Evolutionary conservation across 805 yeast species (phyloP).

Genomic region (Candida cerambycidarum): DNA sequence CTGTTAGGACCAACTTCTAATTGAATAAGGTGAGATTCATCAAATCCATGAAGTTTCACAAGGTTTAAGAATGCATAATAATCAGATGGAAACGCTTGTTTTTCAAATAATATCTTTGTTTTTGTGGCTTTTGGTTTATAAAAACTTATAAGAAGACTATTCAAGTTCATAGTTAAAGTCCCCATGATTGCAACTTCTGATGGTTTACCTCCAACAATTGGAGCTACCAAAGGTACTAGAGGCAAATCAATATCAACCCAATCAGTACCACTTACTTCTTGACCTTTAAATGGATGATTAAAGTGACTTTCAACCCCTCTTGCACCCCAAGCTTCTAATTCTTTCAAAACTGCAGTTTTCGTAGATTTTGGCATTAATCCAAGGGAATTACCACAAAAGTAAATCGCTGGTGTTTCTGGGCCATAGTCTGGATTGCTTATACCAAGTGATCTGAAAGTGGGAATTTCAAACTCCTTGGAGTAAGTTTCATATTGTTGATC

Average conservation of each 20-base stretch:
- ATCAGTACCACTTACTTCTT: conserved; percentile 1
- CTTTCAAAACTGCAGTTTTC: conserved; percentile 55
- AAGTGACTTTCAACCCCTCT: conserved; percentile 87
- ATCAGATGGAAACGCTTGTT: conserved; percentile 90
- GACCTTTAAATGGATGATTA: conserved; percentile 51
- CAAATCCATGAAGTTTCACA: conserved; percentile 58
- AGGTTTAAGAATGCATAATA: conserved; percentile 80
- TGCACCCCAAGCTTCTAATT: conserved; percentile 77
- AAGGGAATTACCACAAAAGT: conserved; percentile 91
- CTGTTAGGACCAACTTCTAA: conserved; percentile 60
- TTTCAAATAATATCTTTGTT: conserved; percentile 77
- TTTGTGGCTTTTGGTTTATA: conserved; percentile 62
- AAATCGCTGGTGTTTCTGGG: conserved; percentile 36
- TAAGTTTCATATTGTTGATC: conserved; percentile 36
- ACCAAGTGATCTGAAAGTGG: conserved; percentile 66
- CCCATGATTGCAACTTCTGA: conserved; percentile 90
- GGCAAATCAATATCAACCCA: conserved; percentile 91
- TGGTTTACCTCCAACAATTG: conserved; percentile 70
- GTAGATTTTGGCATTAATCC: conserved; percentile 82
- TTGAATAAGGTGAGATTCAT: conserved; percentile 60
- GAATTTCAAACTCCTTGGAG: conserved; percentile 55
- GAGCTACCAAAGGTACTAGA: conserved; percentile 63
- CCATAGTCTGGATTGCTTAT: conserved; percentile 24
- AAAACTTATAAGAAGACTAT: conserved; percentile 69
- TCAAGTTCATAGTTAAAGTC: conserved; percentile 78